Conservation (phyloP, 371 early-diverging fungal species). For the Mucor indicus region DNA sequence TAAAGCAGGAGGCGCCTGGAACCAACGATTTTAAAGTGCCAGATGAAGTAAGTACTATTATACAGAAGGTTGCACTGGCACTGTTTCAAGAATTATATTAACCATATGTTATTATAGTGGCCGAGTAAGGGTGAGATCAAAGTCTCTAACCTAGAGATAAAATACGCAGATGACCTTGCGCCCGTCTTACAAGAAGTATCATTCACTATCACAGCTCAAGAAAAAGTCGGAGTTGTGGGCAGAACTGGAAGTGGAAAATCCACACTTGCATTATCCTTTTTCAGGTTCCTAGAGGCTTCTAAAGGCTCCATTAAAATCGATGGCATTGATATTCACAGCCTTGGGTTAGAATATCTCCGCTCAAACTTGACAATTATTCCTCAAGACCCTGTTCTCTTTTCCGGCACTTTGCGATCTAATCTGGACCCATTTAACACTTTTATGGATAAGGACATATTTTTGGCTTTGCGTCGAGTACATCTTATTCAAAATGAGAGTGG, state of each 20-base stretch:
- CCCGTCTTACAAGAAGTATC: conserved; percentile 58
- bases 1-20: conserved; percentile 74
- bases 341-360: conserved; percentile 71
- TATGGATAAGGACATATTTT: conserved; percentile 63
- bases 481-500: conserved; percentile 19
- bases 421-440: conserved; percentile 65
- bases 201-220: conserved; percentile 44
- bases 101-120: conserved; percentile 50
- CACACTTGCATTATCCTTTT: conserved; percentile 69
- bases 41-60: conserved; percentile 33
- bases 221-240: conserved; percentile 67
- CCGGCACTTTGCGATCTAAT: conserved; percentile 63
- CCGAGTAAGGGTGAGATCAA: conserved; percentile 64
- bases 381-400: conserved; percentile 71
- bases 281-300: conserved; percentile 69
- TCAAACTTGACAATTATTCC: conserved; percentile 72
- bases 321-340: conserved; percentile 65
- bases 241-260: conserved; percentile 80
- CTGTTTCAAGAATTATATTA: too few relatives aligned
- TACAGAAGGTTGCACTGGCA: too few relatives aligned
- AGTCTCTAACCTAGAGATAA: conserved; percentile 52
- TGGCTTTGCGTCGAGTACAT: conserved; percentile 55
- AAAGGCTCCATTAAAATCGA: conserved; percentile 72
- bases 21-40: conserved; percentile 52
- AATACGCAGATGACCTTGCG: conserved; percentile 58